Evolutionary conservation across 306 rosid species (phyloP).

Genomic region (Trifolium repens): DNA sequence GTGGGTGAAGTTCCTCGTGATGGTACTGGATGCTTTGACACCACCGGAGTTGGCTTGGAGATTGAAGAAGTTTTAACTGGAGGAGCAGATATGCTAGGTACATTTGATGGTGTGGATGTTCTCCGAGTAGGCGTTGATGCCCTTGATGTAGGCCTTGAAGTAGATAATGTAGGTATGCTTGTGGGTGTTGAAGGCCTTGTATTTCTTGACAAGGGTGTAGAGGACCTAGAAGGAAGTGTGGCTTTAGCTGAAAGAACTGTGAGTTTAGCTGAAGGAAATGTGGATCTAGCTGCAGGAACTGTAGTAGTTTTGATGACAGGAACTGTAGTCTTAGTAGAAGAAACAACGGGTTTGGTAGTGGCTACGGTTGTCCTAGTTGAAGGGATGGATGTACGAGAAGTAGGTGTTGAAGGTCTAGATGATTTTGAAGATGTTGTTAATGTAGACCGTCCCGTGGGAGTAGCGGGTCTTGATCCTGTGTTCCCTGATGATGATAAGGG

Average conservation of each 20-base stretch:
- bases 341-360: constrained; percentile 52
- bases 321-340: constrained; percentile 48
- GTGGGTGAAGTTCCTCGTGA: constrained; percentile 78
- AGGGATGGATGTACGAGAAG: constrained; percentile 69
- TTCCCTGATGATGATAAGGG: constrained; percentile 77
- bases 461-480: constrained; percentile 83
- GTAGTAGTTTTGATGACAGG: constrained; percentile 45
- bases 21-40: constrained; percentile 65
- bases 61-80: constrained; percentile 60
- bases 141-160: constrained; percentile 72
- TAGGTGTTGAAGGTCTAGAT: constrained; percentile 75
- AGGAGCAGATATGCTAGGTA: constrained; percentile 56
- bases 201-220: constrained; percentile 79
- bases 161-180: constrained; percentile 73
- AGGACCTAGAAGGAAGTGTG: constrained; percentile 71
- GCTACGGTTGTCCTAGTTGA: constrained; percentile 56
- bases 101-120: constrained; percentile 69
- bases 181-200: constrained; percentile 89
- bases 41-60: constrained; percentile 67
- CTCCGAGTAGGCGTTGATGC: constrained; percentile 89
- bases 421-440: constrained; percentile 66
- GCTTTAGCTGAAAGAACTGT: constrained; percentile 59
- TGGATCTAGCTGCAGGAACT: constrained; percentile 46
- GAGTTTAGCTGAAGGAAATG: not conserved
- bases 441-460: constrained; percentile 83